Conservation (phyloP, 2,329 filamentous ascomycete species). For the Fusarium kyushuense region DNA sequence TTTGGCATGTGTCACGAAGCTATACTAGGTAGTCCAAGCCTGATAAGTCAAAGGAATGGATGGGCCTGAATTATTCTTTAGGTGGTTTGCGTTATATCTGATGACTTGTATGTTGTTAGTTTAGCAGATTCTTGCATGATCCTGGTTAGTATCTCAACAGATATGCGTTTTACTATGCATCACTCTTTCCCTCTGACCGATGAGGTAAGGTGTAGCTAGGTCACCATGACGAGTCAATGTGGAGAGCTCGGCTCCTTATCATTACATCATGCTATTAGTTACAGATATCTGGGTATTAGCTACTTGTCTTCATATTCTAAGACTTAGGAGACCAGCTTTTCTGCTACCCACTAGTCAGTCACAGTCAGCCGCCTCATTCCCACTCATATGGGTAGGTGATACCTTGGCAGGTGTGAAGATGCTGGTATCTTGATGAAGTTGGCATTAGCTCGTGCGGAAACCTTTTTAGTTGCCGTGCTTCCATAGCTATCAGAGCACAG, state of each 20-base stretch:
- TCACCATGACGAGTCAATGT: background rate
- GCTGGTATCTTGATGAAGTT: slow-evolving; percentile 4
- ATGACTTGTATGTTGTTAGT: background rate
- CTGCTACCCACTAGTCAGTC: too few species aligned
- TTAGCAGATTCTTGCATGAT: background rate
- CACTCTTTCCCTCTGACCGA: background rate
- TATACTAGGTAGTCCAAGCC: background rate
- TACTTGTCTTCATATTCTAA: too few species aligned
- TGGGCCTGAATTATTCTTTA: too few species aligned
- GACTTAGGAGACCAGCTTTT: too few species aligned
- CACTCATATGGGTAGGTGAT: too few species aligned
- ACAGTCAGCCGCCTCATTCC: background rate
- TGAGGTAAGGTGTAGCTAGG: background rate
- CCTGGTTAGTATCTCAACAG: background rate
- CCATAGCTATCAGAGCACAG: background rate
- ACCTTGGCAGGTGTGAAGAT: background rate
- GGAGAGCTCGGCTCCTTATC: background rate
- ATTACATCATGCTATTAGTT: slow-evolving; percentile 1
- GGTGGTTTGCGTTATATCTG: background rate
- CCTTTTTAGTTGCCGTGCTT: slow-evolving; percentile 21
- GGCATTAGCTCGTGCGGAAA: slow-evolving; percentile 14
- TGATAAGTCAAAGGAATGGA: background rate
- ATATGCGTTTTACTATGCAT: background rate
- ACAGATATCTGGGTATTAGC: too few species aligned
- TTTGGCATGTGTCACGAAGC: background rate